These are phyloP conservation scores for Monilinia polystroma DNA, from an alignment of 2,329 filamentous ascomycete species.

Conservation along the genomic window DNA sequence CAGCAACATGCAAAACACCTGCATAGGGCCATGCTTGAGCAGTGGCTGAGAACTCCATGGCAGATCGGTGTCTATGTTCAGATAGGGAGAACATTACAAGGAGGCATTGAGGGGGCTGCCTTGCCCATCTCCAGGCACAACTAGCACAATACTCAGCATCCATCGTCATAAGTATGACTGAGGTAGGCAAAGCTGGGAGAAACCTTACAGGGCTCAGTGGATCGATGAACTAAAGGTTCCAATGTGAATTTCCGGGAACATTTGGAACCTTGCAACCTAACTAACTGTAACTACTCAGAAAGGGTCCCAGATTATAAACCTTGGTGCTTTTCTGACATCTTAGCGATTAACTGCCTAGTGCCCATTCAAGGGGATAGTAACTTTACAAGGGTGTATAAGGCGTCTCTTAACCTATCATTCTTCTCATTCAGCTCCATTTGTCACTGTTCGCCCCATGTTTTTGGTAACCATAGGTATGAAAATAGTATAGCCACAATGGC, in stretches of 20 bases:
- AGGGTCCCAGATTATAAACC: not conserved
- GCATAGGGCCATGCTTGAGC: constrained; percentile 18
- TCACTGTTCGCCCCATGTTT: constrained; percentile 16
- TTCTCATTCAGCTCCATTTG: constrained; percentile 5
- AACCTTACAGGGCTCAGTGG: constrained; percentile 12
- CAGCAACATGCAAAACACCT: constrained; percentile 22
- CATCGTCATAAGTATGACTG: constrained; percentile 23
- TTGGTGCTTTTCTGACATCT: constrained; percentile 1
- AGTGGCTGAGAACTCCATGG: constrained; percentile 21
- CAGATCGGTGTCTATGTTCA: constrained; percentile 19
- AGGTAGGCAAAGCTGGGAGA: constrained; percentile 18
- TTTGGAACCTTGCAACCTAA: constrained; percentile 17
- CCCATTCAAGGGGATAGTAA: not conserved
- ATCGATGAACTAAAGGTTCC: constrained; percentile 12
- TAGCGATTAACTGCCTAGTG: constrained; percentile 2
- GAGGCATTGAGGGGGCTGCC: constrained; percentile 2
- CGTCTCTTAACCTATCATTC: constrained; percentile 19
- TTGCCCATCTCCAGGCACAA: constrained; percentile 4
- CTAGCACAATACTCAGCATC: constrained; percentile 9
- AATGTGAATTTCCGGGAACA: constrained; percentile 11
- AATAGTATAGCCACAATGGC: constrained; percentile 18
- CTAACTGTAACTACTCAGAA: constrained; percentile 8
- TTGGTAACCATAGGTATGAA: constrained; percentile 5
- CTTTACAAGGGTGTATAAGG: not conserved
- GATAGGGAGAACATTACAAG: constrained; percentile 9